Percentiles rank a stretch among this genome's conserved stretches.
These are phyloP conservation scores for Litchi chinensis DNA, from an alignment of 345 rosid species.

Conservation along the genomic window DNA sequence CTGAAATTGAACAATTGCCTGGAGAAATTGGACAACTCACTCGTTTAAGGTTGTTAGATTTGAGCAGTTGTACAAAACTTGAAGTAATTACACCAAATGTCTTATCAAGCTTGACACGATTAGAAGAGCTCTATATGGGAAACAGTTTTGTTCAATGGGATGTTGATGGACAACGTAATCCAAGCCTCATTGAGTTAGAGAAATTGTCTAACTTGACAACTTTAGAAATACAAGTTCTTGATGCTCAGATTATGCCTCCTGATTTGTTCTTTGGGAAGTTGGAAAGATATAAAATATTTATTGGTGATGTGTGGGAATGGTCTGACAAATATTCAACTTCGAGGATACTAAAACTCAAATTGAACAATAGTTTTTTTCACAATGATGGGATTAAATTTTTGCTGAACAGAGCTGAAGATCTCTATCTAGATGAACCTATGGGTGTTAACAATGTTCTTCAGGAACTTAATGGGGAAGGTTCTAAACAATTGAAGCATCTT, in stretches of 20 bases:
- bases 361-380: neutral
- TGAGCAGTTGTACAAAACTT: slow-evolving; percentile 17
- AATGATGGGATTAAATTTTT: neutral
- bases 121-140: slow-evolving; percentile 27
- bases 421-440: neutral
- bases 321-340: neutral
- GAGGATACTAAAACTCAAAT: slow-evolving; percentile 13
- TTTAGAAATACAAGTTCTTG: slow-evolving; percentile 11
- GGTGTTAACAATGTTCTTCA: neutral
- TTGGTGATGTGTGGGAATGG: slow-evolving; percentile 9
- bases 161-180: neutral
- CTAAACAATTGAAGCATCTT: neutral
- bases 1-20: slow-evolving; percentile 19
- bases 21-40: slow-evolving; percentile 18
- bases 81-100: slow-evolving; percentile 24
- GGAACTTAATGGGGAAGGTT: neutral
- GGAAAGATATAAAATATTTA: neutral
- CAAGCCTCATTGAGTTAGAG: slow-evolving; percentile 26
- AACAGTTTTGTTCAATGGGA: slow-evolving; percentile 27
- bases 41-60: slow-evolving; percentile 15
- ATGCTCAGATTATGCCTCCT: slow-evolving; percentile 12
- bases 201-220: slow-evolving; percentile 11
- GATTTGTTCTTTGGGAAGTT: neutral
- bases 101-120: slow-evolving; percentile 1
- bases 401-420: neutral